Base-by-base conservation (phyloP, 2,329 filamentous ascomycete species). In the Calonectria pseudoturangicola region DNA sequence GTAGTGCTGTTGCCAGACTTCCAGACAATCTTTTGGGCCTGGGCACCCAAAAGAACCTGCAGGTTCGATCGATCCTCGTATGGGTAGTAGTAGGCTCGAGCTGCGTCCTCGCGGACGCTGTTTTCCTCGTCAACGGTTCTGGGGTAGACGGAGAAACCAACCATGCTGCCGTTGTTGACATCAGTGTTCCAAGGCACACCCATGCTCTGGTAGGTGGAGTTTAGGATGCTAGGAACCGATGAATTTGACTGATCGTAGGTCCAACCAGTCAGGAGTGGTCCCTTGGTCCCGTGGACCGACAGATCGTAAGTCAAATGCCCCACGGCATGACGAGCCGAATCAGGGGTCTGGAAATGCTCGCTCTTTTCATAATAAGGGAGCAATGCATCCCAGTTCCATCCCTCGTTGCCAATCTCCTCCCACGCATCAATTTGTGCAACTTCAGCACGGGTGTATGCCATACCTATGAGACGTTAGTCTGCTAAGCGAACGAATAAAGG, bases 31-130 rank as follows among this genome's bases (percentile, higher is more conserved):
- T 27, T 41, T 15, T 60, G 54, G 12, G 36, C 36, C 21, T 39
- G 33, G 21, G 54, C 39, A 7, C 41, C 25, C 13, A 60, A 13
- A 0, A 60, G 54, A 39, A 60, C 54, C 54, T 60, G 41, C 12
- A 60, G 36, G 33, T 60, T 60, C 12, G 15, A 27, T 60, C 54
- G 54, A 13, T 60, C 3, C 54, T 60, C 33, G 54, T 60, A 60
- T 8, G 54, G 54, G 33, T 60, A 60, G 21, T 60, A 60, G 33
- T 60, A 60, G 16, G 54, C 54, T 41, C 54, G 54, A 25, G 54
- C 54, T 15, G 54, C 54, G 18, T 60, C 54, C 54, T 60, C 33
- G 21, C 54, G 54, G 6, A 60, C 39, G 33, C 25, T 18, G 13
- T 60, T 25, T n/a, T 60, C 54, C 36, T 60, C 21, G 21, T 60